Evolutionary conservation across 192 early-diverging fungal genomes (phyloP), one percentile per base, ranked within the genome.

Genomic region (Obelidium mucronatum): DNA sequence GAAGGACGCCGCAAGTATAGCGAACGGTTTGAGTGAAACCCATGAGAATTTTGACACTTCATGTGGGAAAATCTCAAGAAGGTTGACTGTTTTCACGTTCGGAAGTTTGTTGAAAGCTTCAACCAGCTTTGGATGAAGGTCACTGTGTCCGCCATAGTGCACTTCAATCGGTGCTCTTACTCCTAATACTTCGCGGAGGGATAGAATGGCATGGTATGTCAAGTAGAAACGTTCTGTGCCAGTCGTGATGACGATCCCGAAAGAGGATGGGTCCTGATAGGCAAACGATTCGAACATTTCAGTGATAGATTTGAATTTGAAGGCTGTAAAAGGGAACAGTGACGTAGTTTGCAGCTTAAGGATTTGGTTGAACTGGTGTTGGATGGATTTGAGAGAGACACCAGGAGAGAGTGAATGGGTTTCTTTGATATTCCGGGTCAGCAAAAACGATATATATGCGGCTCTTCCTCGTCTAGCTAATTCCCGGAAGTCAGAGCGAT

Each of bases 221-320:
- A 30, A 33, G 31, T 58, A 55, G 37, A 58, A 72, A 17, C 58
- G 30, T 8, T 36, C 4, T 40, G 22, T 4, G 5, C 73, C 73
- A 36, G 15, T 8, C 33, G 72, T 74, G 15, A 74, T 74, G 15
- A 67, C 64, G 26, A 74, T 66, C 67, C 72, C 44, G 44, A 48
- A 6, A 15, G 44, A 48, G 19, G 8, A 6, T 19, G 19, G 44
- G 8, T 6, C 11, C 44, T 48, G 44, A 24, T 17, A 59, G 17
- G 24, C 26, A 28, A 24, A 59, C 58, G 58, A 24, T 24, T 24
- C 58, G 33, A 24, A 28, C 26, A 59, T 15, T 31, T 59, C 58
- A 13, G 15, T 11, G 28, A 59, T 15, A 1, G 58, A 31, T 15
- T 13, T 13, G 15, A 59, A 59, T 13, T 17, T 24, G 1, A 28